These are phyloP conservation scores for Backusella liffmaniae DNA, from an alignment of 192 early-diverging fungal genomes.

Conservation along the genomic window DNA sequence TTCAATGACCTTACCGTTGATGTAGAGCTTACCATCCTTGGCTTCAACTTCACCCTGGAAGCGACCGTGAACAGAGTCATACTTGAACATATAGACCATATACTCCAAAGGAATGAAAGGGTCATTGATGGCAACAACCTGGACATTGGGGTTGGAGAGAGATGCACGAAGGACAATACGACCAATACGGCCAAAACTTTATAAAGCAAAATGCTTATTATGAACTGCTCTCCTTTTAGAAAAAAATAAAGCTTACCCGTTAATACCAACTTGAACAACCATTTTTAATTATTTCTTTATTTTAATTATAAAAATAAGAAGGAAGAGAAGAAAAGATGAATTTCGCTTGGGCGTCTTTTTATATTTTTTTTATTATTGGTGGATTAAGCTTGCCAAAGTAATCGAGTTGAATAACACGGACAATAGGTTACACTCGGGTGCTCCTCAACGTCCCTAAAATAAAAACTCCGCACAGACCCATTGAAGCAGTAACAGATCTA, in stretches of 20 bases:
- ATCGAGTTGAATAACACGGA: not conserved
- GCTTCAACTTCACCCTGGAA: constrained; percentile 80
- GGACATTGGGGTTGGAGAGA: constrained; percentile 64
- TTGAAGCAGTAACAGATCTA: not conserved
- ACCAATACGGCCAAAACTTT: constrained; percentile 95
- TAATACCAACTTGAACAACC: constrained; percentile 12
- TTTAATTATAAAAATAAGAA: not conserved
- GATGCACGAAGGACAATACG: constrained; percentile 94
- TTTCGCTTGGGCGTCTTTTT: not conserved
- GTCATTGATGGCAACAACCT: constrained; percentile 94
- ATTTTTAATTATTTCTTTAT: not conserved
- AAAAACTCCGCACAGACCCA: not conserved
- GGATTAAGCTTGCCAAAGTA: not conserved
- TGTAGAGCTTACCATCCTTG: constrained; percentile 83
- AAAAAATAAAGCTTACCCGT: not conserved
- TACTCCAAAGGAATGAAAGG: constrained; percentile 95
- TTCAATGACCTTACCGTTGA: constrained; percentile 81
- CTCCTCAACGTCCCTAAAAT: not conserved
- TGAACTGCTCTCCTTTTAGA: not conserved
- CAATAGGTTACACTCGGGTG: not conserved
- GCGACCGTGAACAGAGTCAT: constrained; percentile 98
- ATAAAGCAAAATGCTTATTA: not conserved
- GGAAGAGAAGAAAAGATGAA: not conserved
- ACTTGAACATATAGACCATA: constrained; percentile 98
- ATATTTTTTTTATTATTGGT: not conserved